Evolutionary conservation across 1,139 yeast species (phyloP), one percentile per base, ranked within the genome.

Genomic region (Pichia sp.): DNA sequence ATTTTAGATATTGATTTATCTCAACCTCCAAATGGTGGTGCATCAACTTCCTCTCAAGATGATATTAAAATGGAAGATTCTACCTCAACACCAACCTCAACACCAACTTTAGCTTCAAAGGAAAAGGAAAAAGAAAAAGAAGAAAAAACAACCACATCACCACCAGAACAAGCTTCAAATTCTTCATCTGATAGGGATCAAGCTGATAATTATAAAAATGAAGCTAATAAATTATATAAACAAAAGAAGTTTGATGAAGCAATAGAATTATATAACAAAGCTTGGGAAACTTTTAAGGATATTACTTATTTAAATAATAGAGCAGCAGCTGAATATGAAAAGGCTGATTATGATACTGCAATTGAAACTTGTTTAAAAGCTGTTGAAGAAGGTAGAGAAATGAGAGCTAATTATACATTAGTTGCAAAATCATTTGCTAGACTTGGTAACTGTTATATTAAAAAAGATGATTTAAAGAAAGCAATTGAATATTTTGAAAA

Each of bases 281-380:
- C 99, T 2, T 94, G 92, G 87, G 85, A 83, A 42, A 67, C 82
- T 34, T 71, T 75, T 70, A 77, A 83, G 63, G 98, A 94, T 64
- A 87, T 92, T 62, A 92, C 98, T 1, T 94, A 86, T 67, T 75
- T 94, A 65, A 94, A 92, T 73, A 94, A 94, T 75, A 81, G 95
- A 63, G 94, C 98, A 36, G 98, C 99, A 48, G 98, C 98, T 32
- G 96, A 92, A 68, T 92, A 71, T 62, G 99, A 94, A 70, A 89
- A 90, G 68, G 96, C 95, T 52, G 97, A 89, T 62, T 87, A 79
- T 61, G 95, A 88, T 51, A 70, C 82, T 18, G 90, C 96, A 38
- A 85, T 92, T 56, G 70, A 75, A 50, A 87, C 97, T 5, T 85
- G 97, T 68, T 72, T 79, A 58, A 71, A 72, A 50, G 97, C 98